These are phyloP conservation scores for Talaromyces sp. DNA, from an alignment of 2,329 filamentous ascomycete genomes.

Conservation along the genomic window DNA sequence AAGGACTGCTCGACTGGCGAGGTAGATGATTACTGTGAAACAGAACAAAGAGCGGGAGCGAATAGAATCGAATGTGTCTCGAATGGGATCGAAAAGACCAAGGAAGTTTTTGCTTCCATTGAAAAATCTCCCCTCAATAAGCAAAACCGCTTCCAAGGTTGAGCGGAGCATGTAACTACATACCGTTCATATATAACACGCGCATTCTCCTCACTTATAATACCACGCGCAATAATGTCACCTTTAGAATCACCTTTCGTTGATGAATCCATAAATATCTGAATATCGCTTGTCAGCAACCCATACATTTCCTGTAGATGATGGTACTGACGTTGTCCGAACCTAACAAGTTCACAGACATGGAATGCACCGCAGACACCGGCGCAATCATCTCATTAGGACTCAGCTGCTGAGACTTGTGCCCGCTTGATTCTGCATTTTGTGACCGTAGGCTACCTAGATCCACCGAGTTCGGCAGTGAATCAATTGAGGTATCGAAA, in stretches of 20 bases:
- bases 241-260: conserved; percentile 30
- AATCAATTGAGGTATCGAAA: conserved; percentile 4
- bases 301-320: too few species aligned
- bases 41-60: conserved; percentile 38
- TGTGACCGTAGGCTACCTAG: conserved; percentile 24
- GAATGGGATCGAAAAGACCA: conserved; percentile 36
- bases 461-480: conserved; percentile 1
- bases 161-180: not conserved
- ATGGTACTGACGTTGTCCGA: conserved; percentile 28
- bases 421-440: conserved; percentile 28
- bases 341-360: conserved; percentile 37
- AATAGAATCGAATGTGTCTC: conserved; percentile 39
- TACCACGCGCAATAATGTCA: conserved; percentile 34
- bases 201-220: conserved; percentile 35
- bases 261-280: conserved; percentile 36
- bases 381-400: conserved; percentile 40
- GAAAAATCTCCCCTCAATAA: conserved; percentile 28
- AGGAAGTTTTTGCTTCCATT: conserved; percentile 37
- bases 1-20: conserved; percentile 35
- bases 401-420: conserved; percentile 35
- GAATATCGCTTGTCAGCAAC: not conserved
- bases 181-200: conserved; percentile 38
- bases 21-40: conserved; percentile 38
- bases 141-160: not conserved
- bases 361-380: conserved; percentile 36